These are phyloP conservation scores for Hypoxylon fuscum DNA, from an alignment of 495 filamentous ascomycete species.

Conservation along the genomic window DNA sequence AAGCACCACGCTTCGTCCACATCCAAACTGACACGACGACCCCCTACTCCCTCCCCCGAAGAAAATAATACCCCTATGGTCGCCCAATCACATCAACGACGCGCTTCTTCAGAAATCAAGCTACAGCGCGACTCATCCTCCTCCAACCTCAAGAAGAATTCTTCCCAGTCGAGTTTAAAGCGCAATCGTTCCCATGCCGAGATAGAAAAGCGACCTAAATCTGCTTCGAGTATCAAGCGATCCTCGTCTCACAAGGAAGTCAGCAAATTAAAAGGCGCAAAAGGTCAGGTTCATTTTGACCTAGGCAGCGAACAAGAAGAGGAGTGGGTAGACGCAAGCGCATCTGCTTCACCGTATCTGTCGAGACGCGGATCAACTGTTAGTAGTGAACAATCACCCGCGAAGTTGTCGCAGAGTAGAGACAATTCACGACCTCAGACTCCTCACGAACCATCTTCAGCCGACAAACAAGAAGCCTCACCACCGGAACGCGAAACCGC, in stretches of 20 bases:
- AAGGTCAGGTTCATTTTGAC: constrained; percentile 60
- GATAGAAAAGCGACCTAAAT: constrained; percentile 58
- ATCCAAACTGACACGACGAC: constrained; percentile 52
- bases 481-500: constrained; percentile 42
- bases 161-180: constrained; percentile 55
- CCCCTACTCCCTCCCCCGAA: constrained; percentile 49
- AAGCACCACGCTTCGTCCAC: constrained; percentile 53
- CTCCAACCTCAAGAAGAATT: constrained; percentile 56
- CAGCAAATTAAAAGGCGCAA: constrained; percentile 48
- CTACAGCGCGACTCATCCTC: constrained; percentile 46
- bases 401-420: constrained; percentile 28
- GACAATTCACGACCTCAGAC: constrained; percentile 36
- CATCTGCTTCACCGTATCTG: constrained; percentile 62
- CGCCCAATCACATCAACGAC: constrained; percentile 54
- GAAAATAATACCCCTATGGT: constrained; percentile 24
- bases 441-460: constrained; percentile 28
- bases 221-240: constrained; percentile 55
- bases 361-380: constrained; percentile 58
- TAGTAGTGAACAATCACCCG: constrained; percentile 49
- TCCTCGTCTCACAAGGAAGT: constrained; percentile 53
- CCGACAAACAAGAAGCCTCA: constrained; percentile 35
- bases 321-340: constrained; percentile 66
- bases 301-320: constrained; percentile 59
- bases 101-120: constrained; percentile 53
- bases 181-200: constrained; percentile 60